Evolutionary conservation across 768 basidiomycete genomes (phyloP), one percentile per base, ranked within the genome.

Genomic region (Suillus plorans): DNA sequence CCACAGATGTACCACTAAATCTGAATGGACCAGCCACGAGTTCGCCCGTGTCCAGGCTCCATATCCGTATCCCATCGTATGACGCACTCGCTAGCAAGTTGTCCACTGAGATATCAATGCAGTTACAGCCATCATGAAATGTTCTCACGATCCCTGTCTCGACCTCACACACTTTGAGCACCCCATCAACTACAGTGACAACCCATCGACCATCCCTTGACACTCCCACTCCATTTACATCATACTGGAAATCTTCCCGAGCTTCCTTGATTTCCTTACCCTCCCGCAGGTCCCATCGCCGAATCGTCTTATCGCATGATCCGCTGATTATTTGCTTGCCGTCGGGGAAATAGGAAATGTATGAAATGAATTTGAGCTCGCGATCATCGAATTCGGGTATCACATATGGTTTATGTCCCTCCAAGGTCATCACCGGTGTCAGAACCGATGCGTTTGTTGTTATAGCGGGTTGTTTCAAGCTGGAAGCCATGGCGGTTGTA

Each of bases 241-340:
- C 28, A 28, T 28, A 28, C 28, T 28, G 28, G 28, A 28, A 28
- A 28, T 28, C 2, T 20, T 47, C 44, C 20, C 44, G 8, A 20
- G 9, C 44, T 8, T 45, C 44, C 44, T 45, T 4, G 1, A 45
- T 45, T 9, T 45, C 44, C 4, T 45, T 45, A 45, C 20, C 44
- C 20, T 45, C 20, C 9, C 9, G 20, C 44, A 45, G 44, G 44
- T 45, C 44, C 20, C 44, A 45, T n/a, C 44, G 20, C 44, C 9
- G 44, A n/a, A 45, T n/a, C 0, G 10, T n/a, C 0, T n/a, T n/a
- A 47, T 47, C n/a, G 4, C 0, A 0, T 9, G 45, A 47, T 47
- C 45, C 45, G n/a, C 45, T n/a, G 45, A 47, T n/a, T 4, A 47
- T 47, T 47, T 47, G 45, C n/a, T 47, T n/a, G 45, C n/a, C 4